phyloP scores from a whole-genome alignment of 192 early-diverging fungal genomes.

The Coemansia guatemalensis region DNA sequence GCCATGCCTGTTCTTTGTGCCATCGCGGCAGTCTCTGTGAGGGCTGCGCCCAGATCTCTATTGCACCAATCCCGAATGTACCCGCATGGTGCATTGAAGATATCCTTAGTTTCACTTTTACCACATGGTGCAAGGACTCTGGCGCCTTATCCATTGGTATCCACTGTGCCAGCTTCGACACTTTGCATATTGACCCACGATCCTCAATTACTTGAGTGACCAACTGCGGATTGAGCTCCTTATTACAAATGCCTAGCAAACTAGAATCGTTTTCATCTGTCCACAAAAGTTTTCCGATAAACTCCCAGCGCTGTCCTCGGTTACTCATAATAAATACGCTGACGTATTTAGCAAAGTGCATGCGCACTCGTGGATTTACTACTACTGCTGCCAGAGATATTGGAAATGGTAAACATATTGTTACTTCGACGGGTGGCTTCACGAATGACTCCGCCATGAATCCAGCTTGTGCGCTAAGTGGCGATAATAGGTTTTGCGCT shows the following conservation, averaged over 20 bases:
- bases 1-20: constrained; percentile 12
- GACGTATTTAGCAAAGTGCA: background rate
- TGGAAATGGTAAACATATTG: constrained; percentile 8
- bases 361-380: constrained; percentile 21
- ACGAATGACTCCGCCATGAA: constrained; percentile 34
- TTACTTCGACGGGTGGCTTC: constrained; percentile 23
- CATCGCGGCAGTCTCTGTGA: constrained; percentile 19
- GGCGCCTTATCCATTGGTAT: background rate
- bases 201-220: background rate
- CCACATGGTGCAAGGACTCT: constrained; percentile 10
- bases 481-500: background rate
- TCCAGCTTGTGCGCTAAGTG: background rate
- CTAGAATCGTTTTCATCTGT: background rate
- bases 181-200: background rate
- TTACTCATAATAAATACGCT: constrained; percentile 4
- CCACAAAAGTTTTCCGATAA: constrained; percentile 7
- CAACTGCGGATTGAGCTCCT: constrained; percentile 7
- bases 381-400: constrained; percentile 18
- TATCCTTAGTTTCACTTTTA: constrained; percentile 11
- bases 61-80: constrained; percentile 11
- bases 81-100: constrained; percentile 20
- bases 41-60: constrained; percentile 33
- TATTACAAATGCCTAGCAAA: constrained; percentile 7
- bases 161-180: background rate
- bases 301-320: constrained; percentile 9